Evolutionary conservation across 1,284 basidiomycete species (phyloP).

Genomic region (Hortiboletus rubellus): DNA sequence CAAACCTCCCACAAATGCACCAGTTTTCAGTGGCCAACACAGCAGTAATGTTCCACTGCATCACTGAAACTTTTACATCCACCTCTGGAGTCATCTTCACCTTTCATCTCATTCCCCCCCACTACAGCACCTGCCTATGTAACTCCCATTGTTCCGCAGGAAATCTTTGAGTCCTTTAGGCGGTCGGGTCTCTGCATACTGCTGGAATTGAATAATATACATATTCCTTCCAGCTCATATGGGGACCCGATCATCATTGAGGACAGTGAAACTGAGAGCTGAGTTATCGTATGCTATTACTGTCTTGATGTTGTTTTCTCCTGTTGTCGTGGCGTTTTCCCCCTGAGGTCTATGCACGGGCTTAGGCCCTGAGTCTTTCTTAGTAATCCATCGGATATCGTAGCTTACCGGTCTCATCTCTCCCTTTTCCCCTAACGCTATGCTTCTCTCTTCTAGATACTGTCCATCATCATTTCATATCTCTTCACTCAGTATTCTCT

Average conservation of each 20-base stretch:
- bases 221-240: constrained; percentile 9
- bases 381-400: too few species aligned
- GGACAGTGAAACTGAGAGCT: constrained; percentile 21
- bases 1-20: neutral
- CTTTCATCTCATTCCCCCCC: neutral
- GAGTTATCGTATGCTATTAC: neutral
- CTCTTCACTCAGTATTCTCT: too few species aligned
- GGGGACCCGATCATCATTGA: constrained; percentile 29
- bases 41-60: neutral
- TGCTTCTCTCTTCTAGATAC: too few species aligned
- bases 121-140: neutral
- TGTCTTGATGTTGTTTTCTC: too few species aligned
- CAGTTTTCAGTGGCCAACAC: neutral
- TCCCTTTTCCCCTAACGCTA: too few species aligned
- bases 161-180: neutral
- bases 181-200: constrained; percentile 5
- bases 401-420: too few species aligned
- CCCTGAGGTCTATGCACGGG: too few species aligned
- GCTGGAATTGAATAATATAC: neutral
- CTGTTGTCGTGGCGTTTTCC: too few species aligned
- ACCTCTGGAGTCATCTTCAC: neutral
- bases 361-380: too few species aligned
- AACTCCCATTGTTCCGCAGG: neutral
- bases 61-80: neutral
- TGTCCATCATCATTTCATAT: too few species aligned